Evolutionary conservation across 805 yeast species (phyloP).

Genomic region (Candida succiphila): DNA sequence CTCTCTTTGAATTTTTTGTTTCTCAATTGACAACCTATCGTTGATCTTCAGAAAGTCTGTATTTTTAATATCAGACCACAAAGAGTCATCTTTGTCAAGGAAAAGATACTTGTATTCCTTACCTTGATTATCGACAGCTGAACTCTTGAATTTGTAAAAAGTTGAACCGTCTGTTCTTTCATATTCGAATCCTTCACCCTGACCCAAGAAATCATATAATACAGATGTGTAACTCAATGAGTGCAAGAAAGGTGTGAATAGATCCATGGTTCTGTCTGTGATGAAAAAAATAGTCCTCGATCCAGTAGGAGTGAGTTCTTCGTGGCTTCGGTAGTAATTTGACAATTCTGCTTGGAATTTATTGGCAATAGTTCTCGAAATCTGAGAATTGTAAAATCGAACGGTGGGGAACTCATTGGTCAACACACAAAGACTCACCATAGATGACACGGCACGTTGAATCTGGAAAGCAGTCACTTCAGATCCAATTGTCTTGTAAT

Average conservation of each 20-base stretch:
- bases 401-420: conserved; percentile 87
- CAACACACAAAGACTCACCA: conserved; percentile 63
- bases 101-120: neutral
- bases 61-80: conserved; percentile 16
- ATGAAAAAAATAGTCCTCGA: conserved; percentile 55
- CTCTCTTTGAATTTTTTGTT: neutral
- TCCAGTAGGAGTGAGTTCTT: conserved; percentile 49
- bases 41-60: neutral
- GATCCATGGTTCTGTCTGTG: conserved; percentile 77
- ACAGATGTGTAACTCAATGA: conserved; percentile 89
- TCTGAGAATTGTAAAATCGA: conserved; percentile 55
- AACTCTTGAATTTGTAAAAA: neutral
- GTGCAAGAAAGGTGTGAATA: conserved; percentile 76
- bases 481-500: conserved; percentile 52
- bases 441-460: conserved; percentile 45
- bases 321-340: conserved; percentile 59
- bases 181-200: conserved; percentile 21
- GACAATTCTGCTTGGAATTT: conserved; percentile 66
- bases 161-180: conserved; percentile 2
- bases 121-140: conserved; percentile 1
- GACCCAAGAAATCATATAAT: conserved; percentile 56
- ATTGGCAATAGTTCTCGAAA: conserved; percentile 48
- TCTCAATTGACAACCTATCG: neutral
- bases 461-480: conserved; percentile 54
- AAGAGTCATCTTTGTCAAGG: conserved; percentile 10